Evolutionary conservation across 345 rosid genomes (phyloP).

Genomic region (Triadica sebifera): DNA sequence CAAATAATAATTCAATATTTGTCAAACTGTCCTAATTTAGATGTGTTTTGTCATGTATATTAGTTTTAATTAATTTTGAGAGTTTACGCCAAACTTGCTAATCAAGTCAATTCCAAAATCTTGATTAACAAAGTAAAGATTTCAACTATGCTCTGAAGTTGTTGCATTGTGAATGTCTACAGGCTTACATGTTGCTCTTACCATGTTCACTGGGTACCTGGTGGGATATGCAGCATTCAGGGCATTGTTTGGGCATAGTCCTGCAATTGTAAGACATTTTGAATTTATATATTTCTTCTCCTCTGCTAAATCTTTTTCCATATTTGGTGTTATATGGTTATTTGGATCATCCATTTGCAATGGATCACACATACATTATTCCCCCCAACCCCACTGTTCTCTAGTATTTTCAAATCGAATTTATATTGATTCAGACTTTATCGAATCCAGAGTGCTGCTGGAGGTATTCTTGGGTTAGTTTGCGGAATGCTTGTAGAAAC

Average conservation of each 20-base stretch:
- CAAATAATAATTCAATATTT: too few relatives aligned
- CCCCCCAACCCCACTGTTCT: too few relatives aligned
- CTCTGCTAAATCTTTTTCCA: not conserved
- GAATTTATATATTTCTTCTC: not conserved
- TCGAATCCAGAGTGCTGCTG: slow-evolving; percentile 73
- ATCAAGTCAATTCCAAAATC: not conserved
- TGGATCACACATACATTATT: too few relatives aligned
- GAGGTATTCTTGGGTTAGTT: slow-evolving; percentile 92
- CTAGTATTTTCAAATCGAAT: not conserved
- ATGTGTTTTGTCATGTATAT: too few relatives aligned
- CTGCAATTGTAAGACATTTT: slow-evolving; percentile 52
- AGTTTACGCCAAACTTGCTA: not conserved
- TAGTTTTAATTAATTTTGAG: too few relatives aligned
- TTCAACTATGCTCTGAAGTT: slow-evolving; percentile 1
- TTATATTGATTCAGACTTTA: not conserved
- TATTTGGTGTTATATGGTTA: not conserved
- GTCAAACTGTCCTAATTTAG: too few relatives aligned
- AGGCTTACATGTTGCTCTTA: slow-evolving; percentile 85
- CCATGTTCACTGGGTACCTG: slow-evolving; percentile 94
- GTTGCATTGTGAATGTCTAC: slow-evolving; percentile 5
- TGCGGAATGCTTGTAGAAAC: slow-evolving; percentile 88
- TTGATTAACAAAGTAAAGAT: not conserved
- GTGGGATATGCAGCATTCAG: slow-evolving; percentile 77
- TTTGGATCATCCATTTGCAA: too few relatives aligned
- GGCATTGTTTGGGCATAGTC: slow-evolving; percentile 73